phyloP scores from a whole-genome alignment of 192 early-diverging fungal genomes.

The Backusella australiensis region DNA sequence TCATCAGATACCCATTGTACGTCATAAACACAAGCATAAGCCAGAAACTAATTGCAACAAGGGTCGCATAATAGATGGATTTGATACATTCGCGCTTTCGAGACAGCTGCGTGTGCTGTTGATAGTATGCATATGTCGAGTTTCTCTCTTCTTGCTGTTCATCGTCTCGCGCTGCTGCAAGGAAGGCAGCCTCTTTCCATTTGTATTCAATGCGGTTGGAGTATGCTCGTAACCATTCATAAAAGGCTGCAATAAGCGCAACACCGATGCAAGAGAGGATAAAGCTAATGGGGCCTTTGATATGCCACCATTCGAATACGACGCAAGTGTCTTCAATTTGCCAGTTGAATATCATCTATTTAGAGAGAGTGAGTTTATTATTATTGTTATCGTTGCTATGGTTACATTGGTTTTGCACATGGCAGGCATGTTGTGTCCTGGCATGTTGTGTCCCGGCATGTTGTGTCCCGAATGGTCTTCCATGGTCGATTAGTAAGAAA shows the following conservation, averaged over 20 bases:
- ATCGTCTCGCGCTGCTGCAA: not conserved
- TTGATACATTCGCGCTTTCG: slow-evolving; percentile 40
- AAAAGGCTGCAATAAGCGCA: slow-evolving; percentile 44
- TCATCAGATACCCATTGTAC: slow-evolving; percentile 76
- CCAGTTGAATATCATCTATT: slow-evolving; percentile 80
- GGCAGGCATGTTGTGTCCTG: not conserved
- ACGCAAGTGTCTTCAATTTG: slow-evolving; percentile 71
- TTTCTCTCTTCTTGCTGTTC: not conserved
- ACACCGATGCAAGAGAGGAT: slow-evolving; percentile 61
- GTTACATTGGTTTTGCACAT: slow-evolving; percentile 12
- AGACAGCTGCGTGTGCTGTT: not conserved
- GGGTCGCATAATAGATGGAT: slow-evolving; percentile 59
- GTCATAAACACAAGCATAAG: slow-evolving; percentile 87
- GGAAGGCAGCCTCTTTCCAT: not conserved
- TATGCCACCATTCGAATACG: slow-evolving; percentile 75
- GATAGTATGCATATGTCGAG: not conserved
- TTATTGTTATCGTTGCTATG: not conserved
- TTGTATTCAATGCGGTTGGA: slow-evolving; percentile 1
- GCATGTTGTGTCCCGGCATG: not conserved
- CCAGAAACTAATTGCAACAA: slow-evolving; percentile 67
- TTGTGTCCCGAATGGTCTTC: not conserved
- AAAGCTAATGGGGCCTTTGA: slow-evolving; percentile 52
- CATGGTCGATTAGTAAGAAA: not conserved
- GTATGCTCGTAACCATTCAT: slow-evolving; percentile 42
- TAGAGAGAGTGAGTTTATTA: not conserved